Percentiles rank a stretch among this genome's conserved stretches.
These are phyloP conservation scores for Adansonia gregorii DNA, from an alignment of 441 rosid genomes.

Conservation along the genomic window DNA sequence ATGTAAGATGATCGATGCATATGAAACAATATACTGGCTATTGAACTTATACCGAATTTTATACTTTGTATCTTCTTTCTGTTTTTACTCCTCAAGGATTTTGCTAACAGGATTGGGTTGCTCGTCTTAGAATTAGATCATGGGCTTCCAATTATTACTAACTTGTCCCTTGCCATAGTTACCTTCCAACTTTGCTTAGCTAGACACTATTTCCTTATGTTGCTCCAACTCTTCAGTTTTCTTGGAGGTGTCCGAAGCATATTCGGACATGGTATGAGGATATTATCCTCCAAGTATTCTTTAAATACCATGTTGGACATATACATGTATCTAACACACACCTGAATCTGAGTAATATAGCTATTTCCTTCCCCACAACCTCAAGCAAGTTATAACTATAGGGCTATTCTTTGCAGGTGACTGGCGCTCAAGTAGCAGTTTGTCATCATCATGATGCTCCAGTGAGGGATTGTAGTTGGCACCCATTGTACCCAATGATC, in stretches of 20 bases:
- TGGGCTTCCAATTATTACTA: background rate
- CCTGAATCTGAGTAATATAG: too few species aligned
- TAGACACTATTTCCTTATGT: background rate
- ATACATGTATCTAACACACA: too few species aligned
- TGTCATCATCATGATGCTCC: conserved; percentile 54
- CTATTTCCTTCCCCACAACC: too few species aligned
- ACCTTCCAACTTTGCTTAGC: background rate
- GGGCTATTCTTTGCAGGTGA: conserved; percentile 46
- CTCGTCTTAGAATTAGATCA: background rate
- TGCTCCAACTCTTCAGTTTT: too few species aligned
- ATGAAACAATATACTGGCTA: background rate
- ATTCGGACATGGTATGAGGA: too few species aligned
- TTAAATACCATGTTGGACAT: too few species aligned
- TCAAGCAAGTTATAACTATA: background rate
- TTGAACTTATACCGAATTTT: background rate
- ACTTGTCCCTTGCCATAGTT: background rate
- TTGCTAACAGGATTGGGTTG: background rate
- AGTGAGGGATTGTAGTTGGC: conserved; percentile 93
- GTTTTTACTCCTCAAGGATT: background rate
- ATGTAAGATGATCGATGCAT: background rate
- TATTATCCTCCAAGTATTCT: too few species aligned
- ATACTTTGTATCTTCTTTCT: background rate
- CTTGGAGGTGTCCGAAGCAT: too few species aligned
- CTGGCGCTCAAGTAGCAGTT: conserved; percentile 61
- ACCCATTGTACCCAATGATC: conserved; percentile 67